Percentiles rank a stretch among this genome's conserved stretches.
Conservation (phyloP, 257 asterid genomes). For the Solanum peruvianum region DNA sequence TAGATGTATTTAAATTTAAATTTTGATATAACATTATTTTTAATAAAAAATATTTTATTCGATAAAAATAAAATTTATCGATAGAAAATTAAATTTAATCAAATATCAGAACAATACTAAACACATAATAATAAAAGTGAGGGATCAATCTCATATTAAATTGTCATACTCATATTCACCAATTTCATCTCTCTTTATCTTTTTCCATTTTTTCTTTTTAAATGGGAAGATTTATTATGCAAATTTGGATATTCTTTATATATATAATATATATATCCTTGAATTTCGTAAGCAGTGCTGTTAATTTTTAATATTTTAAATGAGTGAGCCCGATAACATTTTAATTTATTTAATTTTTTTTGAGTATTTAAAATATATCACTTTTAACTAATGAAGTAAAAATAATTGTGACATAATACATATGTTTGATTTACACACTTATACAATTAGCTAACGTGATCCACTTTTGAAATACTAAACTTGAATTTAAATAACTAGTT, state of each 20-base stretch:
- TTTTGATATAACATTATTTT: rapidly evolving
- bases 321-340: not conserved
- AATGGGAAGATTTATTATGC: not conserved
- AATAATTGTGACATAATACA: not conserved
- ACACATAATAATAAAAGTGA: too few species aligned
- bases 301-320: too few species aligned
- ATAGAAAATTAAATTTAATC: not conserved
- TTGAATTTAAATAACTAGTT: too few species aligned
- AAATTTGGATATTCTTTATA: not conserved
- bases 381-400: not conserved
- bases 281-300: too few species aligned
- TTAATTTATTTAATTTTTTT: too few species aligned
- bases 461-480: not conserved
- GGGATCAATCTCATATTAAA: too few species aligned
- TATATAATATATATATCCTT: too few species aligned
- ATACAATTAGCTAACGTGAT: not conserved
- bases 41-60: not conserved
- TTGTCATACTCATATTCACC: not conserved
- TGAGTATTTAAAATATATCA: not conserved
- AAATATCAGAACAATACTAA: rapidly evolving
- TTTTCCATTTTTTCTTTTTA: not conserved
- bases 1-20: not conserved
- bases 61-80: rapidly evolving
- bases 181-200: not conserved
- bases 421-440: not conserved